Evolutionary conservation across 2,329 filamentous ascomycete species (phyloP).

Genomic region (Colletotrichum horii): DNA sequence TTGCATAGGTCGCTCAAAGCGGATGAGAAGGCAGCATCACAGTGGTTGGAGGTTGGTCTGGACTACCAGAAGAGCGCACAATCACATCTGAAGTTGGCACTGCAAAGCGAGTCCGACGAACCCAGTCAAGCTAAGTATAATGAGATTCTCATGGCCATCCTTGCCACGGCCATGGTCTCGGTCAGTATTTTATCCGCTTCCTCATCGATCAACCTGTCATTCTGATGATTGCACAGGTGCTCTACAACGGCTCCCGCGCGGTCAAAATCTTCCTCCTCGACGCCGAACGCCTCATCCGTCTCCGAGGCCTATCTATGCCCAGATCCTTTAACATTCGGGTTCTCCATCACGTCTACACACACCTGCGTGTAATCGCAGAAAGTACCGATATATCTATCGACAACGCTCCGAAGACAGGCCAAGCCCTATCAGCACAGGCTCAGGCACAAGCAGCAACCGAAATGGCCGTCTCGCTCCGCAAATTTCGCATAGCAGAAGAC

Average conservation of each 20-base stretch:
- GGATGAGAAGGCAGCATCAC: constrained; percentile 14
- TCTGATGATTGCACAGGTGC: neutral
- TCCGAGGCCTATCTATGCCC: constrained; percentile 38
- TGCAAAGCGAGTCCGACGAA: constrained; percentile 35
- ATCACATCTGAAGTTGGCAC: constrained; percentile 34
- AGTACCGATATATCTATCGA: constrained; percentile 30
- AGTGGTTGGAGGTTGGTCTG: constrained; percentile 33
- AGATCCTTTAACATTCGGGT: constrained; percentile 47
- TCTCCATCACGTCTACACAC: constrained; percentile 52
- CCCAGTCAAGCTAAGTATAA: constrained; percentile 46
- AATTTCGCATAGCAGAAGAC: constrained; percentile 32
- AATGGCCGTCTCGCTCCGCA: constrained; percentile 23
- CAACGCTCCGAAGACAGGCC: neutral
- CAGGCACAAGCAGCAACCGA: constrained; percentile 1
- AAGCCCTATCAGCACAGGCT: neutral
- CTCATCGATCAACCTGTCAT: neutral
- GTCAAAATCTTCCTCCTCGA: constrained; percentile 36
- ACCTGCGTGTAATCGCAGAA: constrained; percentile 49
- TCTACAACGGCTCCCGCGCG: constrained; percentile 13
- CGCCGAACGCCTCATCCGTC: constrained; percentile 46
- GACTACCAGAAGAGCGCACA: constrained; percentile 35
- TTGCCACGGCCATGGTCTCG: constrained; percentile 31
- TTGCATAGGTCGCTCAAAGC: constrained; percentile 28
- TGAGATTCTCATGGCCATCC: constrained; percentile 47
- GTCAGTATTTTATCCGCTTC: neutral